phyloP scores from a whole-genome alignment of 1,284 basidiomycete genomes.

The Puccinia sorghi region DNA sequence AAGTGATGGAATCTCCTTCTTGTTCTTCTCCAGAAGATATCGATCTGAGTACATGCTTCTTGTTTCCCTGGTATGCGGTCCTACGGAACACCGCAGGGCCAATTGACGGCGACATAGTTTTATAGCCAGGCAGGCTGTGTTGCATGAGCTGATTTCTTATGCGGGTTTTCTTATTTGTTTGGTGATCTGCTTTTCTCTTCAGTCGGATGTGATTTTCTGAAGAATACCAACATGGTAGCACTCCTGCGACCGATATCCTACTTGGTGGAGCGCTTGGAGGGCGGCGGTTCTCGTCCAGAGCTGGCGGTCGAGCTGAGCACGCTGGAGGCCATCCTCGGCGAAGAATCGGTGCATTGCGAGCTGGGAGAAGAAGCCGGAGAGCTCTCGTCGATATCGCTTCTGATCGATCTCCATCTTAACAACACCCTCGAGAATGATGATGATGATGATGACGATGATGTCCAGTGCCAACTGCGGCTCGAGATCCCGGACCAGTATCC shows the following conservation, averaged over 20 bases:
- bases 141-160: too few species aligned
- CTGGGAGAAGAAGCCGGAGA: background rate
- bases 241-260: background rate
- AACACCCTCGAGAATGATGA: background rate
- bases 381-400: background rate
- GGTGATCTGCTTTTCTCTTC: too few species aligned
- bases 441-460: background rate
- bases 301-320: constrained; percentile 59
- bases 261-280: background rate
- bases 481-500: constrained; percentile 76
- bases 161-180: too few species aligned
- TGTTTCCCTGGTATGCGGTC: too few species aligned
- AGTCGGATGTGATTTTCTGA: too few species aligned
- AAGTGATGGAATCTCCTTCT: too few species aligned
- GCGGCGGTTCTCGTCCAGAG: background rate
- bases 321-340: constrained; percentile 77
- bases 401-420: constrained; percentile 11
- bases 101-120: too few species aligned
- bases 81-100: too few species aligned
- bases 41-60: too few species aligned
- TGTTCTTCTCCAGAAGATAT: too few species aligned
- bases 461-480: constrained; percentile 63
- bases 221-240: too few species aligned
- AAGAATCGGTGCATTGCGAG: background rate
- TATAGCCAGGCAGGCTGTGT: too few species aligned